Evolutionary conservation across 2,329 filamentous ascomycete genomes (phyloP).

Genomic region (Cladosporium sphaerospermum): DNA sequence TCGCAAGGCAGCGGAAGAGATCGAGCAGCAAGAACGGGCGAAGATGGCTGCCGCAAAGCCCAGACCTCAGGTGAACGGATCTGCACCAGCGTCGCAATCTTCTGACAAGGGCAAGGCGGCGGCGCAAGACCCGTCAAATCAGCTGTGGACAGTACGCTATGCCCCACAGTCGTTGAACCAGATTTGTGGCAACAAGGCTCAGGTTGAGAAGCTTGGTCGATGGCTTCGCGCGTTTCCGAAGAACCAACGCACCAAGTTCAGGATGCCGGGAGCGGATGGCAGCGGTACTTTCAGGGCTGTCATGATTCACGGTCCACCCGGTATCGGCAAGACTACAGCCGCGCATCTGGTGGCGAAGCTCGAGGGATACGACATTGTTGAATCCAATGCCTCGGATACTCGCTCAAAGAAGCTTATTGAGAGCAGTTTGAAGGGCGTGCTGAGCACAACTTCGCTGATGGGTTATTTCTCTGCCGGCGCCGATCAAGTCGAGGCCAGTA

Average conservation of each 20-base stretch:
- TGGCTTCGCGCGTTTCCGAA: constrained; percentile 83
- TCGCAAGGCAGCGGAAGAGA: constrained; percentile 70
- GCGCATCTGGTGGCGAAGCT: constrained; percentile 90
- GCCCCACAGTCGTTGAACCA: constrained; percentile 77
- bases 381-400: constrained; percentile 92
- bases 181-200: constrained; percentile 89
- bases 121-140: constrained; percentile 46
- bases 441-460: constrained; percentile 87
- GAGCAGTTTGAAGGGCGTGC: constrained; percentile 75
- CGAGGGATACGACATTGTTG: constrained; percentile 87
- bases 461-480: constrained; percentile 85
- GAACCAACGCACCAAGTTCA: constrained; percentile 72
- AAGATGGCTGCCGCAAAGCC: constrained; percentile 35
- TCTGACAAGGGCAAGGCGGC: constrained; percentile 28
- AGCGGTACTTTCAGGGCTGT: constrained; percentile 79
- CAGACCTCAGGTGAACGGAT: constrained; percentile 34
- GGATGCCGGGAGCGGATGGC: constrained; percentile 75
- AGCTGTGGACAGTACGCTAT: constrained; percentile 92
- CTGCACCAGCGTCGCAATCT: constrained; percentile 30
- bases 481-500: constrained; percentile 69
- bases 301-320: constrained; percentile 90
- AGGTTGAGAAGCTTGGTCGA: constrained; percentile 80
- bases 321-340: constrained; percentile 95
- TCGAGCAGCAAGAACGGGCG: constrained; percentile 68
- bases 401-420: constrained; percentile 96